Evolutionary conservation across 345 rosid species (phyloP).

Genomic region (Lumnitzera racemosa): DNA sequence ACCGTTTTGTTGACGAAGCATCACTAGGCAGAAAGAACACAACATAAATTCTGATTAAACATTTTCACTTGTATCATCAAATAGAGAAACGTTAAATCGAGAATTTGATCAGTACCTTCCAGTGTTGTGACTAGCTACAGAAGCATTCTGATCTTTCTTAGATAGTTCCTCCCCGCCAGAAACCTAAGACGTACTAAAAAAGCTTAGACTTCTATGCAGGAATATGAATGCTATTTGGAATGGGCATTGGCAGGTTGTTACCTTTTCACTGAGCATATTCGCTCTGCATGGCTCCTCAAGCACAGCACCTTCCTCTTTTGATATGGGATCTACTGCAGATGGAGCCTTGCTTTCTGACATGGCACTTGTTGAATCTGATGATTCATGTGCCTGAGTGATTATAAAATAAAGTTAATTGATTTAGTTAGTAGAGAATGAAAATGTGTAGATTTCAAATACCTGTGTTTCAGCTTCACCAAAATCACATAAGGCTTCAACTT

Average conservation of each 20-base stretch:
- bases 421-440: too few relatives aligned
- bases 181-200: constrained; percentile 18
- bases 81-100: constrained; percentile 5
- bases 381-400: constrained; percentile 31
- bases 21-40: neutral
- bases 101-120: constrained; percentile 29
- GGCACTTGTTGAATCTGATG: constrained; percentile 20
- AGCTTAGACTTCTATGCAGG: constrained; percentile 10
- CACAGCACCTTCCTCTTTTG: constrained; percentile 18
- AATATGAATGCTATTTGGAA: neutral
- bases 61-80: constrained; percentile 6
- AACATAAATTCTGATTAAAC: too few relatives aligned
- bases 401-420: too few relatives aligned
- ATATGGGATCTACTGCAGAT: constrained; percentile 7
- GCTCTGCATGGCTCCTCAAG: constrained; percentile 12
- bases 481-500: constrained; percentile 66
- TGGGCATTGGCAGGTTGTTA: constrained; percentile 2
- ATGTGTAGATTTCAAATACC: too few relatives aligned
- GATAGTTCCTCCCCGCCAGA: constrained; percentile 10
- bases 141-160: constrained; percentile 10
- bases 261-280: constrained; percentile 11
- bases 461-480: constrained; percentile 57
- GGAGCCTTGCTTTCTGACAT: constrained; percentile 17
- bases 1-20: constrained; percentile 9
- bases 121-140: constrained; percentile 15